phyloP scores from a whole-genome alignment of 768 basidiomycete species.

The Amanita polypyramis region DNA sequence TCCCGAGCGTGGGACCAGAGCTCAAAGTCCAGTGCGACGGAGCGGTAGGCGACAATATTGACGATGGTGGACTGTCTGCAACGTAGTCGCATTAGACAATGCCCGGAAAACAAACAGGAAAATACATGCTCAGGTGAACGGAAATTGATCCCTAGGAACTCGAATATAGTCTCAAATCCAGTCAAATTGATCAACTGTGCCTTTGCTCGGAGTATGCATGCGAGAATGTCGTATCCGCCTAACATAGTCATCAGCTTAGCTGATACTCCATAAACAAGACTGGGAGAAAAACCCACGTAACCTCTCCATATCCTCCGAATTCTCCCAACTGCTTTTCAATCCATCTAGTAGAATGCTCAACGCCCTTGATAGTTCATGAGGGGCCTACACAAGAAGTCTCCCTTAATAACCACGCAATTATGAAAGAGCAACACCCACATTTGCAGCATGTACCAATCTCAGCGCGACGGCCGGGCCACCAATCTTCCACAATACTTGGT shows the following conservation, averaged over 20 bases:
- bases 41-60: constrained; percentile 72
- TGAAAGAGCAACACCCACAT: constrained; percentile 28
- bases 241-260: constrained; percentile 1
- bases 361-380: constrained; percentile 68
- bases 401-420: neutral
- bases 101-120: neutral
- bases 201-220: constrained; percentile 63
- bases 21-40: constrained; percentile 82
- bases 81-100: neutral
- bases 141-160: constrained; percentile 80
- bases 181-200: constrained; percentile 67
- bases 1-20: constrained; percentile 69
- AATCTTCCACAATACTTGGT: constrained; percentile 70
- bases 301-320: constrained; percentile 90
- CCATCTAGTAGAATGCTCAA: constrained; percentile 68
- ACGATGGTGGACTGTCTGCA: constrained; percentile 70
- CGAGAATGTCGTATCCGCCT: constrained; percentile 87
- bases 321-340: constrained; percentile 80
- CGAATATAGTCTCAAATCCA: constrained; percentile 74
- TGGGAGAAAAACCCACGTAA: constrained; percentile 38
- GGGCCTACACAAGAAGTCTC: constrained; percentile 31
- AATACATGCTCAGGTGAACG: constrained; percentile 65
- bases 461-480: constrained; percentile 73
- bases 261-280: neutral
- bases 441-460: constrained; percentile 65